Conservation (phyloP, 495 filamentous ascomycete species). For the Ramalina peruviana region DNA sequence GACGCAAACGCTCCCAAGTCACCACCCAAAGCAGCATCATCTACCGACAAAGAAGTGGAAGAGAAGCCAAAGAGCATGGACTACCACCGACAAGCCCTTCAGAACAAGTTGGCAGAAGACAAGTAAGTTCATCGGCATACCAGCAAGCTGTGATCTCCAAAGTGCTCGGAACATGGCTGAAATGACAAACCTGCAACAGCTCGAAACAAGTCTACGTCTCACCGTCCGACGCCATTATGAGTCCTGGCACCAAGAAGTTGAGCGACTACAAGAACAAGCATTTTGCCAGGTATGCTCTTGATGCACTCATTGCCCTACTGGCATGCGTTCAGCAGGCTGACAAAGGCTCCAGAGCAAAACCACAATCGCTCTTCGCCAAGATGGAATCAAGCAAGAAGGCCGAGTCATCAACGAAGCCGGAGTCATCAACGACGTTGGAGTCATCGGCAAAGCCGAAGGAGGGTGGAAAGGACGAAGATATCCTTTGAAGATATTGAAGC, state of each 20-base stretch:
- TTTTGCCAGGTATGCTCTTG: slow-evolving; percentile 45
- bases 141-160: background rate
- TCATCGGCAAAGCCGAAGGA: background rate
- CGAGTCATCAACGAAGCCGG: background rate
- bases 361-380: slow-evolving; percentile 50
- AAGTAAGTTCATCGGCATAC: slow-evolving; percentile 35
- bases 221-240: slow-evolving; percentile 88
- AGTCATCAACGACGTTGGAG: background rate
- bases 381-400: slow-evolving; percentile 36
- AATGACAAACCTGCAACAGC: slow-evolving; percentile 11
- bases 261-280: slow-evolving; percentile 72
- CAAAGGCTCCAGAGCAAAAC: slow-evolving; percentile 34
- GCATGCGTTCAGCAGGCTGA: slow-evolving; percentile 2
- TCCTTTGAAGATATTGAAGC: no score
- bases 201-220: slow-evolving; percentile 60
- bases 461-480: no score
- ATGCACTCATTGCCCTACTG: background rate
- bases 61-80: slow-evolving; percentile 39
- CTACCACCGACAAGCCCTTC: slow-evolving; percentile 63
- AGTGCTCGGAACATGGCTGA: background rate
- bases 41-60: slow-evolving; percentile 18
- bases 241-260: slow-evolving; percentile 84
- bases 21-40: slow-evolving; percentile 12
- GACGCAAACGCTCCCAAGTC: slow-evolving; percentile 41
- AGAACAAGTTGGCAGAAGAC: slow-evolving; percentile 54